Conservation (phyloP, 768 basidiomycete species). For the Calocybe gangraenosa region DNA sequence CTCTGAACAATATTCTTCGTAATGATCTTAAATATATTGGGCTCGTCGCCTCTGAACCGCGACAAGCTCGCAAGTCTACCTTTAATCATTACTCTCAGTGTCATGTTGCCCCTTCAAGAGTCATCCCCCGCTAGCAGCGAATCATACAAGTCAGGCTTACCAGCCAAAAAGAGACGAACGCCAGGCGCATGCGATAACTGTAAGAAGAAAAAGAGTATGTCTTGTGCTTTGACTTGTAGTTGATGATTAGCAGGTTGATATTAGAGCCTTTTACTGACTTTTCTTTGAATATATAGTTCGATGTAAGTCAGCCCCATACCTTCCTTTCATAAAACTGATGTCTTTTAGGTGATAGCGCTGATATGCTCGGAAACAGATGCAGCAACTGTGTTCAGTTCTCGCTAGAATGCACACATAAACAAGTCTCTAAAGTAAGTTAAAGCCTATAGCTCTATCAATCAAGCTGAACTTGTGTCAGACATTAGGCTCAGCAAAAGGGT, state of each 20-base stretch:
- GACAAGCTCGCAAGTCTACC: too few relatives aligned
- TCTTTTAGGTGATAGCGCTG: conserved; percentile 62
- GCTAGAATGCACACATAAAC: conserved; percentile 63
- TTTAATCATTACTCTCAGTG: too few relatives aligned
- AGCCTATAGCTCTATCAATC: not conserved
- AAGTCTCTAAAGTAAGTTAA: conserved; percentile 55
- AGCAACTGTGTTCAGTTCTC: conserved; percentile 58
- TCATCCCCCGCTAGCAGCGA: not conserved
- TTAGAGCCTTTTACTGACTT: not conserved
- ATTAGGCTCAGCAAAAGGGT: conserved; percentile 65
- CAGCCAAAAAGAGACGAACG: conserved; percentile 50
- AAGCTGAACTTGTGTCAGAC: conserved; percentile 25
- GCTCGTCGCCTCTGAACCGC: too few relatives aligned
- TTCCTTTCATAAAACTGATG: conserved; percentile 31
- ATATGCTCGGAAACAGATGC: conserved; percentile 58
- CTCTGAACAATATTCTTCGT: conserved; percentile 1
- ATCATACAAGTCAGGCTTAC: not conserved
- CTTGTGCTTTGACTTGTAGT: not conserved
- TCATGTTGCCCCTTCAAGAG: conserved; percentile 4
- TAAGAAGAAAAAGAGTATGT: conserved; percentile 66
- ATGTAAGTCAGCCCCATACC: conserved; percentile 21
- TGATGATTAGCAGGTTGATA: not conserved
- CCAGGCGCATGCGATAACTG: conserved; percentile 73
- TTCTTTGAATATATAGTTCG: conserved; percentile 21
- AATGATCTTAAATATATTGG: too few relatives aligned